Percentiles rank a stretch among this genome's conserved stretches.
These are phyloP conservation scores for Beauveria caledonica DNA, from an alignment of 2,329 filamentous ascomycete genomes.

Conservation along the genomic window DNA sequence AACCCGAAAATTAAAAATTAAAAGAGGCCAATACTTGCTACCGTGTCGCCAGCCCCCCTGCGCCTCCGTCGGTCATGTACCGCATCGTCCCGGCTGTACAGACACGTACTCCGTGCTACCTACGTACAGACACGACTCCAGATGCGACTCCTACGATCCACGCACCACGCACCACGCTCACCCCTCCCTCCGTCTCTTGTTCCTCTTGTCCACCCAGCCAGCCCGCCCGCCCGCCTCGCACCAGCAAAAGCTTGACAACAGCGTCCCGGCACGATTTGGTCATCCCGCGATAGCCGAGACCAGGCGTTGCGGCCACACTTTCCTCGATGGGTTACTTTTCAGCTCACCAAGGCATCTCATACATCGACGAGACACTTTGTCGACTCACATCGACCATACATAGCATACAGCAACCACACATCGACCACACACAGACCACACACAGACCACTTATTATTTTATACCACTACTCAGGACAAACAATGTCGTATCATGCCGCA, in stretches of 20 bases:
- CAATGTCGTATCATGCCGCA: not conserved
- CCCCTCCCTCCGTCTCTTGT: not conserved
- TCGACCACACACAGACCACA: too few species aligned
- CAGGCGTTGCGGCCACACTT: not conserved
- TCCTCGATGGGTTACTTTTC: not conserved
- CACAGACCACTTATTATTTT: too few species aligned
- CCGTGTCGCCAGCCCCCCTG: slow-evolving; percentile 1
- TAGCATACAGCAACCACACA: not conserved
- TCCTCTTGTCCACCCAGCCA: not conserved
- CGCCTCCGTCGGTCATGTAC: slow-evolving; percentile 8
- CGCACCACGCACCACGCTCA: too few species aligned
- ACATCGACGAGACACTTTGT: not conserved
- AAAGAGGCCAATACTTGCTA: slow-evolving; percentile 1
- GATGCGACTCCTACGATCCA: not conserved
- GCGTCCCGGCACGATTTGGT: not conserved
- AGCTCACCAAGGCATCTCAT: slow-evolving; percentile 1
- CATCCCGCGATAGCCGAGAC: slow-evolving; percentile 11
- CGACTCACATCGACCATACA: not conserved
- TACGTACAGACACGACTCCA: not conserved
- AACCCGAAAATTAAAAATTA: not conserved
- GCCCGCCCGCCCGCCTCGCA: not conserved
- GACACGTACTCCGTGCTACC: too few species aligned
- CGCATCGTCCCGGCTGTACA: slow-evolving; percentile 4
- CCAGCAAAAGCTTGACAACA: not conserved
- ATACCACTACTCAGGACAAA: not conserved